phyloP scores from a whole-genome alignment of 2,329 filamentous ascomycete genomes.

The Claviceps arundinis region DNA sequence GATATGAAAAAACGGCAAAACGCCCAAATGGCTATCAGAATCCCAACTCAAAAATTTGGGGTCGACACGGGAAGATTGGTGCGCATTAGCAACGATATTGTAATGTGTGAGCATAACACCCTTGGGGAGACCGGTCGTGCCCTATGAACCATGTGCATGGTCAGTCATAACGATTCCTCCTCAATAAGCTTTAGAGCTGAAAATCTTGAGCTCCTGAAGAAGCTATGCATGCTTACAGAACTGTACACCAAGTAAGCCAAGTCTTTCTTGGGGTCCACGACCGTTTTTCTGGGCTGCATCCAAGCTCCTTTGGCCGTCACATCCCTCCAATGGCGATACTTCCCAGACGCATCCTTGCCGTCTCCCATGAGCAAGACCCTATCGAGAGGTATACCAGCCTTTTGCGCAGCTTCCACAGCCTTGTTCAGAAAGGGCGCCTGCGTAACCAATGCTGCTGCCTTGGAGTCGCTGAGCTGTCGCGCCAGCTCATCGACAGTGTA shows the following conservation, averaged over 20 bases:
- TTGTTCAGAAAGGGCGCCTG: conserved; percentile 52
- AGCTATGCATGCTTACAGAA: conserved; percentile 28
- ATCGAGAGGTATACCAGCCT: conserved; percentile 56
- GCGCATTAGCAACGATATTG: conserved; percentile 67
- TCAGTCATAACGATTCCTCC: not conserved
- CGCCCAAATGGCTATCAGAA: conserved; percentile 61
- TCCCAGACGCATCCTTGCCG: conserved; percentile 41
- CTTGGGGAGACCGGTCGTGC: conserved; percentile 84
- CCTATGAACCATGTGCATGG: conserved; percentile 21
- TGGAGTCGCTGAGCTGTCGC: conserved; percentile 69
- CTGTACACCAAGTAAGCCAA: conserved; percentile 78
- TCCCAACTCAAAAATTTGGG: conserved; percentile 41
- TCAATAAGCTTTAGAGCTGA: not conserved
- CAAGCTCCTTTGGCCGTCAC: conserved; percentile 47
- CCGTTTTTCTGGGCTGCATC: conserved; percentile 39
- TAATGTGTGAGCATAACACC: conserved; percentile 76
- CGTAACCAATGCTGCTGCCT: conserved; percentile 62
- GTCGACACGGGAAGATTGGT: conserved; percentile 43
- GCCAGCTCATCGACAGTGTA: conserved; percentile 76
- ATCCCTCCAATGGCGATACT: conserved; percentile 57
- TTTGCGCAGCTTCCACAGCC: conserved; percentile 53
- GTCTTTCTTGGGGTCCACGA: conserved; percentile 55
- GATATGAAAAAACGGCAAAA: conserved; percentile 84
- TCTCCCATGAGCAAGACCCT: conserved; percentile 68
- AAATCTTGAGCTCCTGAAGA: no score